Evolutionary conservation across 345 rosid genomes (phyloP).

Genomic region (Combretum micranthum): DNA sequence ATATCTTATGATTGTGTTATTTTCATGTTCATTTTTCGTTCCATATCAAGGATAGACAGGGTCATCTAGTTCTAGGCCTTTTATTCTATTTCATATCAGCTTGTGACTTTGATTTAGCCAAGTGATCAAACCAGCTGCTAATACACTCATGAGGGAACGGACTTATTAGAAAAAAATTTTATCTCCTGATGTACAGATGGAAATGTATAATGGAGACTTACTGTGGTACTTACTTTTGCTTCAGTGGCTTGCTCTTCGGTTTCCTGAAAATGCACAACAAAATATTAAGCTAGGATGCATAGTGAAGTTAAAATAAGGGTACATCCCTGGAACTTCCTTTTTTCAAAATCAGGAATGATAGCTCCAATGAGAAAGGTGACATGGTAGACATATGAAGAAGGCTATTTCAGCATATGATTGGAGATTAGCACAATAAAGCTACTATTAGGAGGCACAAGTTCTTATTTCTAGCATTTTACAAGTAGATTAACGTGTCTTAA

Average conservation of each 20-base stretch:
- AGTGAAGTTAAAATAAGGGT: not conserved
- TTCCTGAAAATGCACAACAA: conserved; percentile 18
- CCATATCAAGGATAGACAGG: too few species aligned
- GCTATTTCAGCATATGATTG: not conserved
- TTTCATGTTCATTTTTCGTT: too few species aligned
- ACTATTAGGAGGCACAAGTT: not conserved
- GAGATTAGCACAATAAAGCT: not conserved
- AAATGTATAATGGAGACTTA: conserved; percentile 18
- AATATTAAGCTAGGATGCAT: not conserved
- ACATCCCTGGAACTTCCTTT: conserved; percentile 1
- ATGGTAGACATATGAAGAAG: not conserved
- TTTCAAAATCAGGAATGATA: not conserved
- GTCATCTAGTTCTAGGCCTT: too few species aligned
- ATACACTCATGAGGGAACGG: not conserved
- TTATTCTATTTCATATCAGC: too few species aligned
- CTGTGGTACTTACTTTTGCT: conserved; percentile 31
- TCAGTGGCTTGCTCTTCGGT: conserved; percentile 20
- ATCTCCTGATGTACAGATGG: not conserved
- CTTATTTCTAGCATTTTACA: not conserved
- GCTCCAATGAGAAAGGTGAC: not conserved
- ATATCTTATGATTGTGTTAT: too few species aligned
- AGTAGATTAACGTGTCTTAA: not conserved
- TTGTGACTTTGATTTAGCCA: too few species aligned
- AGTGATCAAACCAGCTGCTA: too few species aligned
- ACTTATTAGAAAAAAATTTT: not conserved